Percentiles rank a stretch among this genome's conserved stretches.
Evolutionary conservation across 257 asterid species (phyloP).

Genomic region (Petrea volubilis): DNA sequence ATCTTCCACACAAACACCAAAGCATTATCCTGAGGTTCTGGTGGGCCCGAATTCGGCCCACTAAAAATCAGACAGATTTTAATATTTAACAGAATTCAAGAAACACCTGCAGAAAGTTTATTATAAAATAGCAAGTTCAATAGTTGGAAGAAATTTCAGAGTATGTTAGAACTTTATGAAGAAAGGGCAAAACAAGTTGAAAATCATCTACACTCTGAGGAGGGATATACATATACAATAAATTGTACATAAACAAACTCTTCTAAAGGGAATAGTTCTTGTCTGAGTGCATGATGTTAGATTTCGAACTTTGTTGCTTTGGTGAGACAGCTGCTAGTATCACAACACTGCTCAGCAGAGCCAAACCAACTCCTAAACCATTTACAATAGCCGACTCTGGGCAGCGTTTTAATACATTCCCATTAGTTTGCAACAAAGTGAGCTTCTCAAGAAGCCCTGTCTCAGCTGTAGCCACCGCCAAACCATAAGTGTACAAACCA

Average conservation of each 20-base stretch:
- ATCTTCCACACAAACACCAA: constrained; percentile 17
- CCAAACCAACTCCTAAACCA: constrained; percentile 75
- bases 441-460: constrained; percentile 86
- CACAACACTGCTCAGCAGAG: constrained; percentile 63
- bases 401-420: constrained; percentile 51
- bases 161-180: too few species aligned
- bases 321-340: constrained; percentile 67
- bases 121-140: too few species aligned
- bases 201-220: neutral
- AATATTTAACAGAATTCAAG: too few species aligned
- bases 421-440: constrained; percentile 66
- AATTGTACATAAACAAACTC: neutral
- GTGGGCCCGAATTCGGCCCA: constrained; percentile 23
- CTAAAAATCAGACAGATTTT: constrained; percentile 1
- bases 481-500: constrained; percentile 79
- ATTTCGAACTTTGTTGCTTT: constrained; percentile 38
- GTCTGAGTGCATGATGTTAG: constrained; percentile 33
- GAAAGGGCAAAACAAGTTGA: neutral
- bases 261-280: constrained; percentile 17
- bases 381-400: constrained; percentile 66
- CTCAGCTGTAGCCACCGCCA: constrained; percentile 82
- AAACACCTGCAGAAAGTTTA: neutral
- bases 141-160: too few species aligned
- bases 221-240: neutral
- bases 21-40: constrained; percentile 23